Base-by-base conservation (phyloP, 2,329 filamentous ascomycete genomes). In the Plenodomus tracheiphilus region DNA sequence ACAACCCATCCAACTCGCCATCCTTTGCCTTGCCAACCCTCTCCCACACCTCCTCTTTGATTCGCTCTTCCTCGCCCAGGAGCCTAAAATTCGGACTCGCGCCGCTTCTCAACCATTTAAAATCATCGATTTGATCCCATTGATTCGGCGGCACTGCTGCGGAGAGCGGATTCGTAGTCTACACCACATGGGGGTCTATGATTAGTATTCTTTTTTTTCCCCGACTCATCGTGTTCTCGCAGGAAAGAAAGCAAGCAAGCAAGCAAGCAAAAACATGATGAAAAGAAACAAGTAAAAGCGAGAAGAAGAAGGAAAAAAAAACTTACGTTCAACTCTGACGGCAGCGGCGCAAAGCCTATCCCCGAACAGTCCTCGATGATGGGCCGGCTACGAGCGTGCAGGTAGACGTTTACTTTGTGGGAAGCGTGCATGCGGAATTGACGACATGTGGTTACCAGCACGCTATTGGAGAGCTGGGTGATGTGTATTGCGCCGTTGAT, bases 371-470 rank as follows among this genome's bases (percentile, higher is more conserved):
- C 87, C 72, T 99, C 94, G 56, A 99, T 96, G 61, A 99, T 97
- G 0, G 94, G 94, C 53, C 91, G 85, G 62, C 89, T 94, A 1
- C 80, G 78, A 66, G 89, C 92, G 57, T 87, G 82, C 49, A 99
- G 77, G 69, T 97, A 97, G 10, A 99, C 80, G 58, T 90, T 85
- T 30, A 95, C 88, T 52, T 91, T 82, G 38, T 77, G 79, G 66
- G 90, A 95, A 58, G 93, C 88, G 69, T 99, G 94, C 77, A 99
- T 93, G 18, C 94, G 84, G 63, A 96, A 91, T 72, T 99, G 94
- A n/a, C 88, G 82, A 43, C 89, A 88, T 7, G 57, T 36, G 6
- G 84, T 80, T 2, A 96, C 85, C 0, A 97, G 84, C n/a, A 91
- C 82, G 54, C 86, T 89, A 61, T 90, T 78, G 42, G 79, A 76